Evolutionary conservation across 2,329 filamentous ascomycete species (phyloP), one percentile per base, ranked within the genome.

Genomic region (Ophiocordyceps camponoti-rufipedis): DNA sequence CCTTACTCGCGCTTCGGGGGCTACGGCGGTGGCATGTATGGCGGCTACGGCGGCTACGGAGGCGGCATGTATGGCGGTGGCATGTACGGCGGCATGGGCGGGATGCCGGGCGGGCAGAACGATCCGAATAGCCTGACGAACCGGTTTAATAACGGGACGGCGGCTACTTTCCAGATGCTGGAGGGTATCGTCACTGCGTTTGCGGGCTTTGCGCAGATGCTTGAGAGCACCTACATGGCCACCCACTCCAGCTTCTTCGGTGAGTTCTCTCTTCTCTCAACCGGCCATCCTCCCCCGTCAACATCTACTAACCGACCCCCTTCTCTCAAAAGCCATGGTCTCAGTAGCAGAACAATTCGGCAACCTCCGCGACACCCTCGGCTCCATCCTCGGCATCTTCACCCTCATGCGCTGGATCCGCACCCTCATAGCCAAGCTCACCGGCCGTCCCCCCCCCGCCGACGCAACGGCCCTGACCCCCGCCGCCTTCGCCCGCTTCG

Each of bases 201-300:
- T 68, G 88, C 88, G 18, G 91, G 93, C 0, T 96, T 98, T 59
- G 86, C 93, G 12, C 91, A 98, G 68, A 98, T 98, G 91, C 73
- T 98, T 28, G 91, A 98, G 66, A 96, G 91, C 69, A 96, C 91
- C 11, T 98, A 95, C 57, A 98, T 98, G 93, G 91, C 93, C 29
- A 98, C 91, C 0, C 91, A 98, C 64, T 95, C 88, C 6, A 94
- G 86, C 45, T 98, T 98, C 64, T 98, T 96, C 57, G 88, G 87
- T 94, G 74, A 56, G 82, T 53, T 5, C 16, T 38, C 18, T 10
- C 7, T 39, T 39, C 11, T 39, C 18, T 11, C 5, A 23, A 23
- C 23, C 23, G 5, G 23, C 23, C 23, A 23, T 39, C 35, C 13
- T 9, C 16, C 35, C 16, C 14, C 23, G 3, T 5, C 23, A 3